Evolutionary conservation across 1,284 basidiomycete genomes (phyloP).

Genomic region (Pseudozyma pruni): DNA sequence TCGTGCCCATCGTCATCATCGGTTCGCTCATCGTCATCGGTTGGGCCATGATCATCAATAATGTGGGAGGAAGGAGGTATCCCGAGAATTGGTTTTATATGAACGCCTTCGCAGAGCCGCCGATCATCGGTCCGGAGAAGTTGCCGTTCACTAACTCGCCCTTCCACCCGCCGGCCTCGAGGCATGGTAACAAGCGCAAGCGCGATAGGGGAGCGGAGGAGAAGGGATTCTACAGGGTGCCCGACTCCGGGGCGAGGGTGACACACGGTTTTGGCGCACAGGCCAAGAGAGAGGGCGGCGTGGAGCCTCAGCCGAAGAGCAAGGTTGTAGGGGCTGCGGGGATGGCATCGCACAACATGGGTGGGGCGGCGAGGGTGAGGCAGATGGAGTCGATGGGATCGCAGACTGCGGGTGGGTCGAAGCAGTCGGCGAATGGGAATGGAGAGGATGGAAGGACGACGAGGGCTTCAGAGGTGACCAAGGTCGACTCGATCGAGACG

Average conservation of each 20-base stretch:
- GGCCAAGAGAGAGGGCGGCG: not conserved
- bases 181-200: slow-evolving; percentile 11
- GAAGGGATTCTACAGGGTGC: slow-evolving; percentile 33
- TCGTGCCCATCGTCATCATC: slow-evolving; percentile 41
- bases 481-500: slow-evolving; percentile 21
- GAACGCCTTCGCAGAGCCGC: slow-evolving; percentile 29
- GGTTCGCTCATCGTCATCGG: slow-evolving; percentile 50
- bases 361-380: slow-evolving; percentile 7
- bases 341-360: slow-evolving; percentile 1
- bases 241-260: slow-evolving; percentile 16
- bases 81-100: slow-evolving; percentile 47
- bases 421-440: not conserved
- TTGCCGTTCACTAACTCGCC: slow-evolving; percentile 31
- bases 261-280: slow-evolving; percentile 11
- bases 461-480: slow-evolving; percentile 23
- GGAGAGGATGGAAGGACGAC: slow-evolving; percentile 23
- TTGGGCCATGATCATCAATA: slow-evolving; percentile 63
- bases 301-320: slow-evolving; percentile 3
- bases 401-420: not conserved
- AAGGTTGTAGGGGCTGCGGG: not conserved
- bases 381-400: not conserved
- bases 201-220: slow-evolving; percentile 3
- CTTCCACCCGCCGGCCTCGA: slow-evolving; percentile 5
- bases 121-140: slow-evolving; percentile 39
- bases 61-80: slow-evolving; percentile 42